Percentiles rank a stretch among this genome's conserved stretches.
Evolutionary conservation across 1,139 yeast genomes (phyloP).

Genomic region (Trichomonascaceae sp.): DNA sequence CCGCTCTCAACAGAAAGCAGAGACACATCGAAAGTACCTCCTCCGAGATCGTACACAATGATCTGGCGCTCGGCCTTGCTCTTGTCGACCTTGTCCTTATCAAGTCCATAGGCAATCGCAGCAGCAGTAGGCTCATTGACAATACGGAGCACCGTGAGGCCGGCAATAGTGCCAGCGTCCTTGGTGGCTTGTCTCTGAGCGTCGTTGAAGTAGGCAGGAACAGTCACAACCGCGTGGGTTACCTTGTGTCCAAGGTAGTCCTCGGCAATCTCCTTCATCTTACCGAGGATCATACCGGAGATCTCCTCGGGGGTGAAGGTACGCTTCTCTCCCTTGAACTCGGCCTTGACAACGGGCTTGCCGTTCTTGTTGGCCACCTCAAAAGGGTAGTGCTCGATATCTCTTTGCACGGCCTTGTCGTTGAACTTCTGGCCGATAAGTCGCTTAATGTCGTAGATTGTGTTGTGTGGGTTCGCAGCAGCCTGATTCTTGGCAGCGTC

Average conservation of each 20-base stretch:
- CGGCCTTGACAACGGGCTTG: slow-evolving; percentile 70
- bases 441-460: slow-evolving; percentile 78
- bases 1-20: slow-evolving; percentile 71
- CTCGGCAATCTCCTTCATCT: slow-evolving; percentile 90
- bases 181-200: slow-evolving; percentile 98
- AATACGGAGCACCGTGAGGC: slow-evolving; percentile 84
- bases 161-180: slow-evolving; percentile 96
- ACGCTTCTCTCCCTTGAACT: slow-evolving; percentile 53
- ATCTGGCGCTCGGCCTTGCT: slow-evolving; percentile 80
- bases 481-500: slow-evolving; percentile 95
- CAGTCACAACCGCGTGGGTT: slow-evolving; percentile 91
- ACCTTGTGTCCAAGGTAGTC: slow-evolving; percentile 81
- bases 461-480: slow-evolving; percentile 64
- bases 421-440: slow-evolving; percentile 67
- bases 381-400: slow-evolving; percentile 72
- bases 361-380: slow-evolving; percentile 53
- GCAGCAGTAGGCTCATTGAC: slow-evolving; percentile 99
- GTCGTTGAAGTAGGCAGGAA: slow-evolving; percentile 96
- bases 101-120: slow-evolving; percentile 94
- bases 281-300: slow-evolving; percentile 81
- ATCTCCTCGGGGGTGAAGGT: slow-evolving; percentile 80
- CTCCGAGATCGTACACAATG: slow-evolving; percentile 90
- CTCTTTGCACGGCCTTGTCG: slow-evolving; percentile 70
- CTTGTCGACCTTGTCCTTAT: slow-evolving; percentile 79
- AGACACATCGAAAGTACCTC: slow-evolving; percentile 83